These are phyloP conservation scores for Albatrellus ellisii DNA, from an alignment of 768 basidiomycete genomes.

Conservation along the genomic window DNA sequence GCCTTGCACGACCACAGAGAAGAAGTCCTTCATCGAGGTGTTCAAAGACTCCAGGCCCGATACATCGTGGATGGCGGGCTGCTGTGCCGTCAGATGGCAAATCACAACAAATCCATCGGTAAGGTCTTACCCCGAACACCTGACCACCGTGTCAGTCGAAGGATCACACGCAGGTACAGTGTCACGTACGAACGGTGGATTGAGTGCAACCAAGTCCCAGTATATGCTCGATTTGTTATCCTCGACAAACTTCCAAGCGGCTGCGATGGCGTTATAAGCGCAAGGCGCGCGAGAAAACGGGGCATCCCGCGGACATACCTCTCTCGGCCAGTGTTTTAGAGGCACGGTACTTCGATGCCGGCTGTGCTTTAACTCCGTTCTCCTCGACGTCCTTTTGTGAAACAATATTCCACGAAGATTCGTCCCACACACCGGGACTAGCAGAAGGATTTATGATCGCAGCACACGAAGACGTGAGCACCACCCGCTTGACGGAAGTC, in stretches of 20 bases:
- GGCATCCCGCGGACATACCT: conserved; percentile 14
- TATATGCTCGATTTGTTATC: conserved; percentile 15
- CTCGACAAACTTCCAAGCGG: conserved; percentile 23
- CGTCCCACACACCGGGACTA: not conserved
- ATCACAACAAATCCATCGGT: not conserved
- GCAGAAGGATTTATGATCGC: conserved; percentile 11
- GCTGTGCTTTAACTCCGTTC: conserved; percentile 18
- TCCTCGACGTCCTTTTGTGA: conserved; percentile 17
- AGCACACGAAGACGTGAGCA: conserved; percentile 30
- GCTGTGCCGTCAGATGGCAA: not conserved
- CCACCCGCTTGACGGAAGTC: conserved; percentile 26
- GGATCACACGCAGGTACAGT: not conserved
- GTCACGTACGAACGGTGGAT: conserved; percentile 21
- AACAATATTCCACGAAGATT: conserved; percentile 22
- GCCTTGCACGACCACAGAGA: not conserved
- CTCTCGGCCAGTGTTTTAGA: conserved; percentile 24
- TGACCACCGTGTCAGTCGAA: not conserved
- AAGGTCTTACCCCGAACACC: not conserved
- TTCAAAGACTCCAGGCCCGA: not conserved
- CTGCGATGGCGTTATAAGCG: not conserved
- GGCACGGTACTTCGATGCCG: conserved; percentile 17
- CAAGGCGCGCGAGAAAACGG: not conserved
- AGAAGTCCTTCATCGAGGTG: not conserved
- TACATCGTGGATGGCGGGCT: conserved; percentile 5
- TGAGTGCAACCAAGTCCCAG: conserved; percentile 22